phyloP scores from a whole-genome alignment of 768 basidiomycete species.

The Lactarius psammicola region DNA sequence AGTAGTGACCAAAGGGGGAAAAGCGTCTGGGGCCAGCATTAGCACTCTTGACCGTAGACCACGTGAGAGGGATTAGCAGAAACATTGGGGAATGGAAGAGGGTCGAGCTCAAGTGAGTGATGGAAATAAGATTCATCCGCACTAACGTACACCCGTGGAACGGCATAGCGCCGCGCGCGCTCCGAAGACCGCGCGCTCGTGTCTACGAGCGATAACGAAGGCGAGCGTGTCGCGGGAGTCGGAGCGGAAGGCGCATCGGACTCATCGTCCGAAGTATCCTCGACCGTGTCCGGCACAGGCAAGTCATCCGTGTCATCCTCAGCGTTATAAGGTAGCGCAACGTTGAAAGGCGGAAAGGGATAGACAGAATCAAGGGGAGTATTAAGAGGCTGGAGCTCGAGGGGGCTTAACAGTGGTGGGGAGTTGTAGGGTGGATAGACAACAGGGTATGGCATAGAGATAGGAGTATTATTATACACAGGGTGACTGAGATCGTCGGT shows the following conservation, averaged over 20 bases:
- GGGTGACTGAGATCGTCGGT: slow-evolving; percentile 69
- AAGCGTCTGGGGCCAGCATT: slow-evolving; percentile 12
- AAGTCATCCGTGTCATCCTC: slow-evolving; percentile 65
- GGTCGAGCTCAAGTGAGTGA: slow-evolving; percentile 65
- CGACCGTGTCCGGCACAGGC: slow-evolving; percentile 75
- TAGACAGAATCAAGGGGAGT: slow-evolving; percentile 38
- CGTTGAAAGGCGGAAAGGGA: slow-evolving; percentile 41
- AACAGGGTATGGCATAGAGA: slow-evolving; percentile 56
- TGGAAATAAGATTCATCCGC: slow-evolving; percentile 55
- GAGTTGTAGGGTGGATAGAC: slow-evolving; percentile 65
- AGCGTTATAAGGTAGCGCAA: slow-evolving; percentile 63
- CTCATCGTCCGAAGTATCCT: slow-evolving; percentile 84
- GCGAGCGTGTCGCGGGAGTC: slow-evolving; percentile 49
- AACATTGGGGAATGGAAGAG: slow-evolving; percentile 64
- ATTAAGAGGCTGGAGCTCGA: slow-evolving; percentile 45
- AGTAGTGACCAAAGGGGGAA: slow-evolving; percentile 25
- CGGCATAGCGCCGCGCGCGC: slow-evolving; percentile 44
- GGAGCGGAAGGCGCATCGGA: slow-evolving; percentile 69
- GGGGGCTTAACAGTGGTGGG: slow-evolving; percentile 53
- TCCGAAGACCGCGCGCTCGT: slow-evolving; percentile 23
- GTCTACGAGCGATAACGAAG: slow-evolving; percentile 52
- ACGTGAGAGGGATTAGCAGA: slow-evolving; percentile 41
- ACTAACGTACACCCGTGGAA: slow-evolving; percentile 60
- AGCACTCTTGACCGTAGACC: slow-evolving; percentile 60
- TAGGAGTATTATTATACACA: slow-evolving; percentile 47